These are phyloP conservation scores for Diaporthe australafricana DNA, from an alignment of 2,329 filamentous ascomycete genomes.

Conservation along the genomic window DNA sequence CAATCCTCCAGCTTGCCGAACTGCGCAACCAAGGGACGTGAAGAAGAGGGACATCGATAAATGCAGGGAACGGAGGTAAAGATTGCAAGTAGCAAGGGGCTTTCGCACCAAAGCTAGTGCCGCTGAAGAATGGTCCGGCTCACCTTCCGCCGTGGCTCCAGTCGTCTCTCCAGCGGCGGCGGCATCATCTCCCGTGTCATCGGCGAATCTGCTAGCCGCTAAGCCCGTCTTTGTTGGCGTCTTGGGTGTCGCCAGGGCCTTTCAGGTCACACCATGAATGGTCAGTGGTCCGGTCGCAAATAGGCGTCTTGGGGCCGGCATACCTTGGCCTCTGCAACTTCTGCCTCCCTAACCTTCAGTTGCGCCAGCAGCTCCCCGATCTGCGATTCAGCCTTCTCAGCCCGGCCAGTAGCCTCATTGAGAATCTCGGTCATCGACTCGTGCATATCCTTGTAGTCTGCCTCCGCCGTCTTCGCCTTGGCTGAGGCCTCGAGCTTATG, in stretches of 20 bases:
- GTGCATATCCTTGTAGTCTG: constrained; percentile 73
- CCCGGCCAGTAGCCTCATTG: constrained; percentile 68
- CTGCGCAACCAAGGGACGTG: constrained; percentile 17
- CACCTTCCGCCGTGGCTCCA: constrained; percentile 62
- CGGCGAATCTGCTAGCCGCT: constrained; percentile 65
- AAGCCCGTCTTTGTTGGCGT: constrained; percentile 61
- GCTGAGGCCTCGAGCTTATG: constrained; percentile 63
- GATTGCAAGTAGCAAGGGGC: constrained; percentile 58
- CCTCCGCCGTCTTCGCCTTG: constrained; percentile 65
- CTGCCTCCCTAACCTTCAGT: constrained; percentile 72
- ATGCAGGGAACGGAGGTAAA: constrained; percentile 36
- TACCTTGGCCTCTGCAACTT: constrained; percentile 72
- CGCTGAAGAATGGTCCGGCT: constrained; percentile 71
- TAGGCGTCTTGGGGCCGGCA: constrained; percentile 27
- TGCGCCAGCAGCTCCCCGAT: constrained; percentile 64
- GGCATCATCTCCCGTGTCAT: constrained; percentile 43
- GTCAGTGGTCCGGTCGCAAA: constrained; percentile 25
- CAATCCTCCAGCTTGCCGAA: constrained; percentile 22
- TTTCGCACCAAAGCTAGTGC: constrained; percentile 76
- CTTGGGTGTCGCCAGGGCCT: constrained; percentile 58
- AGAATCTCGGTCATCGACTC: constrained; percentile 71
- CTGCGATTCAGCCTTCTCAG: constrained; percentile 61
- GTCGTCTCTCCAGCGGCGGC: constrained; percentile 44
- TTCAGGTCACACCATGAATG: constrained; percentile 23
- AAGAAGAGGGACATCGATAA: constrained; percentile 32